phyloP scores from a whole-genome alignment of 1,139 yeast genomes.

The Magnusiomyces paraingens region DNA sequence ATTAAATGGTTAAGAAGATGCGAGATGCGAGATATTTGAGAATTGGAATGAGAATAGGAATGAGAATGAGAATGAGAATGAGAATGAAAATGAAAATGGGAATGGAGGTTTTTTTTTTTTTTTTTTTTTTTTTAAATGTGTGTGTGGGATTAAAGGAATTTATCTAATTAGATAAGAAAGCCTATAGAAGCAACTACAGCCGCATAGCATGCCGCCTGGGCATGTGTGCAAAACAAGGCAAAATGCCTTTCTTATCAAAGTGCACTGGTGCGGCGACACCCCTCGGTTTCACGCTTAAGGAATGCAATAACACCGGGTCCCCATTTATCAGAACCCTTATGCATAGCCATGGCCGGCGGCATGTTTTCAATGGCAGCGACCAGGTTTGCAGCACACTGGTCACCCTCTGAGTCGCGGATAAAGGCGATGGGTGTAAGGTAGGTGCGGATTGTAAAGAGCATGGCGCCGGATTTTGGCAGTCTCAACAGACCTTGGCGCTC shows the following conservation, averaged over 20 bases:
- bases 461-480: constrained; percentile 48
- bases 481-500: constrained; percentile 59
- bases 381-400: constrained; percentile 37
- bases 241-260: too few species aligned
- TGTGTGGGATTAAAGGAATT: constrained; percentile 4
- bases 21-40: too few species aligned
- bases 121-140: constrained; percentile 15
- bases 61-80: too few species aligned
- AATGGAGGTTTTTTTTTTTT: too few species aligned
- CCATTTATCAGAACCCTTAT: constrained; percentile 58
- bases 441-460: constrained; percentile 59
- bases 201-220: too few species aligned
- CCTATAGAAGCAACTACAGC: background rate
- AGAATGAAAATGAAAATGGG: too few species aligned
- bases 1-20: too few species aligned
- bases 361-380: constrained; percentile 52
- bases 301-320: constrained; percentile 54
- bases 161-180: background rate
- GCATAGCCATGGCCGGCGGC: constrained; percentile 52
- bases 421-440: constrained; percentile 53
- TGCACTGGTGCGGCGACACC: constrained; percentile 12
- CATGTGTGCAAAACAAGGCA: too few species aligned
- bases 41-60: too few species aligned
- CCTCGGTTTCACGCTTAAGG: constrained; percentile 32
- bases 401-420: constrained; percentile 42